These are phyloP conservation scores for Elsinoe fawcettii DNA, from an alignment of 2,329 filamentous ascomycete species.

Conservation along the genomic window DNA sequence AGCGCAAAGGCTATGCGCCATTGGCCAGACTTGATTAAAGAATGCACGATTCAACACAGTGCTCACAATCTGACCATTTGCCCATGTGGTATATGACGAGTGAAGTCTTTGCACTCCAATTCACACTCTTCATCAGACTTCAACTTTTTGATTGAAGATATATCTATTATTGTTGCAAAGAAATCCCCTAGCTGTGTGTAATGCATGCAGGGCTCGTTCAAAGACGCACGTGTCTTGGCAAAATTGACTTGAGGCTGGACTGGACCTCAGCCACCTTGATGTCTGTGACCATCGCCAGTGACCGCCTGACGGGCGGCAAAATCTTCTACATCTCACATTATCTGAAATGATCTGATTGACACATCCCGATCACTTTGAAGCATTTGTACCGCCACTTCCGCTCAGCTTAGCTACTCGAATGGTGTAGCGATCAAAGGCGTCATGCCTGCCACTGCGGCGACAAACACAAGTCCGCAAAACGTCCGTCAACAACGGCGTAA, in stretches of 20 bases:
- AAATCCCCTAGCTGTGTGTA: no score
- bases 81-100: no score
- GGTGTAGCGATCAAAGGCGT: not conserved
- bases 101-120: no score
- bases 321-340: not conserved
- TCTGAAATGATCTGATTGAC: no score
- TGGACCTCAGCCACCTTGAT: not conserved
- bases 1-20: no score
- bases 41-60: no score
- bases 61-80: no score
- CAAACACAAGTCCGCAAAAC: not conserved
- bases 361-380: not conserved
- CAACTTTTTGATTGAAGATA: no score
- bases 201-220: no score
- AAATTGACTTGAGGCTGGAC: not conserved
- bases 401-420: not conserved
- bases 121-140: no score
- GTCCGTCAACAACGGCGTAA: slow-evolving; percentile 10
- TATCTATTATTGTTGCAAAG: no score
- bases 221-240: not conserved
- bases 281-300: not conserved
- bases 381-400: not conserved
- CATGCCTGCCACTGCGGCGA: not conserved
- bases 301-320: not conserved
- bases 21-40: no score